Evolutionary conservation across 768 basidiomycete species (phyloP).

Genomic region (Pisolithus sp.): DNA sequence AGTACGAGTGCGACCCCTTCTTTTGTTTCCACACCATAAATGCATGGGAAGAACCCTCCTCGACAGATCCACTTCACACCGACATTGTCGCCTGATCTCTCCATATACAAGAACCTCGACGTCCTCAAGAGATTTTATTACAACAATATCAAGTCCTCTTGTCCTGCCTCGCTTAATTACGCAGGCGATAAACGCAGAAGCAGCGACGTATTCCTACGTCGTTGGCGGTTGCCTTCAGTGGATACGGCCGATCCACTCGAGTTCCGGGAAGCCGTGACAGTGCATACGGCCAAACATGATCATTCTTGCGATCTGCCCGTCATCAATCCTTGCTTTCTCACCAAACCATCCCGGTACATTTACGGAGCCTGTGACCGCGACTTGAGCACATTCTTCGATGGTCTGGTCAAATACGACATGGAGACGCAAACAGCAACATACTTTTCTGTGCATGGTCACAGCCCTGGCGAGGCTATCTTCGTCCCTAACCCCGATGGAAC

Average conservation of each 20-base stretch:
- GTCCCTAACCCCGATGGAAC: slow-evolving; percentile 23
- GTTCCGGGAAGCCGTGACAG: slow-evolving; percentile 12
- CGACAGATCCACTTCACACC: slow-evolving; percentile 18
- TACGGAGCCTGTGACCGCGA: slow-evolving; percentile 25
- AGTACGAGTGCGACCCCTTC: slow-evolving; percentile 32
- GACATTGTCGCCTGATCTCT: slow-evolving; percentile 33
- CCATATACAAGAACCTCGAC: slow-evolving; percentile 28
- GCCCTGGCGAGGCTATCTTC: slow-evolving; percentile 34
- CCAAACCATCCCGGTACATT: slow-evolving; percentile 28
- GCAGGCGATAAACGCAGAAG: slow-evolving; percentile 14
- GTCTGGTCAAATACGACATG: slow-evolving; percentile 32
- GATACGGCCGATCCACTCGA: slow-evolving; percentile 10
- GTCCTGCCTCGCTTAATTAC: slow-evolving; percentile 20
- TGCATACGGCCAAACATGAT: slow-evolving; percentile 18
- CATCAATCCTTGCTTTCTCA: slow-evolving; percentile 26
- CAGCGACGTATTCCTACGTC: slow-evolving; percentile 20
- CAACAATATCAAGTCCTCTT: slow-evolving; percentile 22
- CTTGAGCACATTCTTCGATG: slow-evolving; percentile 28
- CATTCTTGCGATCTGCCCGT: slow-evolving; percentile 32
- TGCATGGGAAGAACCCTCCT: slow-evolving; percentile 29
- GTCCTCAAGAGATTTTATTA: slow-evolving; percentile 28
- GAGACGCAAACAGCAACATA: slow-evolving; percentile 14
- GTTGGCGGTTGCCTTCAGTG: slow-evolving; percentile 26
- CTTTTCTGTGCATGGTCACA: slow-evolving; percentile 26
- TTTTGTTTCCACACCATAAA: slow-evolving; percentile 37